These are phyloP conservation scores for Fusarium sp. DNA, from an alignment of 2,329 filamentous ascomycete genomes.

Conservation along the genomic window DNA sequence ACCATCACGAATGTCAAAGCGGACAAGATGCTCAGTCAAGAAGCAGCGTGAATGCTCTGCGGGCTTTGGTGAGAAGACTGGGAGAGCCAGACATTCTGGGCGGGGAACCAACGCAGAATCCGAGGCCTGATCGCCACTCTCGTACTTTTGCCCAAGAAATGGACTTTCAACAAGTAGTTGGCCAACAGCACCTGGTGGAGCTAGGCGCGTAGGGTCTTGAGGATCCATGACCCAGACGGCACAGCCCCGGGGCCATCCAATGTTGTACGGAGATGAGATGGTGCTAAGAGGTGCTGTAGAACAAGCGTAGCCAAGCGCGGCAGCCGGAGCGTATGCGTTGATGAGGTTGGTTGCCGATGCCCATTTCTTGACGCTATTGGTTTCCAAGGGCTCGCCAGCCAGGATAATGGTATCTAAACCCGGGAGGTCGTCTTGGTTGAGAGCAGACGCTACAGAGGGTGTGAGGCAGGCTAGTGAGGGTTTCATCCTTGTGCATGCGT, in stretches of 20 bases:
- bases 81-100: background rate
- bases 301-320: conserved; percentile 1
- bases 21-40: background rate
- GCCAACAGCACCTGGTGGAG: conserved; percentile 12
- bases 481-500: background rate
- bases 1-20: background rate
- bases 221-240: conserved; percentile 21
- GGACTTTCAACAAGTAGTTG: conserved; percentile 10
- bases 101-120: background rate
- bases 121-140: background rate
- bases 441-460: background rate
- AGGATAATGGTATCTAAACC: background rate
- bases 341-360: background rate
- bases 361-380: background rate
- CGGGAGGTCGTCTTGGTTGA: background rate
- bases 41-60: background rate
- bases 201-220: conserved; percentile 8
- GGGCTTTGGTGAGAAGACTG: background rate
- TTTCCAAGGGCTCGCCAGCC: background rate
- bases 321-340: background rate
- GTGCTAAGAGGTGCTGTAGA: background rate
- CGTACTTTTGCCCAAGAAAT: background rate
- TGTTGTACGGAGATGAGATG: background rate
- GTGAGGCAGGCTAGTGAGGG: background rate
- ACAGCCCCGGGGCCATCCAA: conserved; percentile 20